A percentile compares a stretch with the other conserved stretches of the same genome.
These are phyloP conservation scores for Auricularia cornea DNA, from an alignment of 768 basidiomycete species.

Conservation along the genomic window DNA sequence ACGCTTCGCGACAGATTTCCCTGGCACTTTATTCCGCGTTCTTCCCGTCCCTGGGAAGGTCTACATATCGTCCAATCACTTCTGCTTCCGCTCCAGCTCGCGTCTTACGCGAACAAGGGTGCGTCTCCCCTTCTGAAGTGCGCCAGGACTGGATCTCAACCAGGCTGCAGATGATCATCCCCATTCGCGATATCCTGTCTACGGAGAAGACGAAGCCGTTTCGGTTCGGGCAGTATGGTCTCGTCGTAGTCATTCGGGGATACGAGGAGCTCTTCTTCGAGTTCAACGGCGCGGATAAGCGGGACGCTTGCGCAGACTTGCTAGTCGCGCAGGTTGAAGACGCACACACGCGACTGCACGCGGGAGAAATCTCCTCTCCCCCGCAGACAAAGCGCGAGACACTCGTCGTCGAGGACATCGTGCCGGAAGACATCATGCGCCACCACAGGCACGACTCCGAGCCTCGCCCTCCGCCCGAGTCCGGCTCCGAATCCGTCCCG, in stretches of 20 bases:
- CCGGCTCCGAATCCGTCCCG: constrained; percentile 44
- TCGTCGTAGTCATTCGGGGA: constrained; percentile 85
- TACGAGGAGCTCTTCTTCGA: constrained; percentile 98
- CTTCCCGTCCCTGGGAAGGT: constrained; percentile 84
- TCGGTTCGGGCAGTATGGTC: constrained; percentile 82
- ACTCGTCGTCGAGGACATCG: constrained; percentile 75
- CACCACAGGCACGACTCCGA: constrained; percentile 23
- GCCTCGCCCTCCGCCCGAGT: constrained; percentile 41
- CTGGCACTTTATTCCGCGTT: constrained; percentile 82
- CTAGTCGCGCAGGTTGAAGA: constrained; percentile 79
- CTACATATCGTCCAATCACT: constrained; percentile 84
- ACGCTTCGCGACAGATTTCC: constrained; percentile 59
- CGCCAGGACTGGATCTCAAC: constrained; percentile 4
- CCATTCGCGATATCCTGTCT: constrained; percentile 80
- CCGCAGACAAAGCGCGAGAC: constrained; percentile 48
- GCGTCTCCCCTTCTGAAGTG: constrained; percentile 19
- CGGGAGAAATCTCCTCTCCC: constrained; percentile 27
- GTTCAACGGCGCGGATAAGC: constrained; percentile 72
- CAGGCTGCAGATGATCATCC: constrained; percentile 77
- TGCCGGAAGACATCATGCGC: constrained; percentile 3
- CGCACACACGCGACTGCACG: constrained; percentile 39
- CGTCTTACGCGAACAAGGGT: constrained; percentile 80
- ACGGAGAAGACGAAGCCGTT: constrained; percentile 80
- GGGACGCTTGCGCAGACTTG: constrained; percentile 66
- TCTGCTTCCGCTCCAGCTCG: constrained; percentile 91